Percentiles rank a stretch among this genome's conserved stretches.
These are phyloP conservation scores for Passiflora organensis DNA, from an alignment of 345 rosid species.

Conservation along the genomic window DNA sequence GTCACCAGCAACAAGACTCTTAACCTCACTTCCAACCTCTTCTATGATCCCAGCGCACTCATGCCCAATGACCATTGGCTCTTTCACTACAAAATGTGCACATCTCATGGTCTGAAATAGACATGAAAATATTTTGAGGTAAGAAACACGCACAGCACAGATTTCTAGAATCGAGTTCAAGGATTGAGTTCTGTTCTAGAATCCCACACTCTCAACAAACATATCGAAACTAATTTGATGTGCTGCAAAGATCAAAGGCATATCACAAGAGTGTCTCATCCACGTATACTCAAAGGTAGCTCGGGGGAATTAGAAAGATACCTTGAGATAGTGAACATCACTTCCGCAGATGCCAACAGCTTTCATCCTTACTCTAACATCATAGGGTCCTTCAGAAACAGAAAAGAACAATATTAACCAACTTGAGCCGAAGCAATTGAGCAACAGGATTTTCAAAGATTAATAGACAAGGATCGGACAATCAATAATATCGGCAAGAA, in stretches of 20 bases:
- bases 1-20: slow-evolving; percentile 58
- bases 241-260: too few relatives aligned
- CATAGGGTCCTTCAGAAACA: slow-evolving; percentile 50
- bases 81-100: slow-evolving; percentile 71
- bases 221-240: too few relatives aligned
- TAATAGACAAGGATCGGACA: not conserved
- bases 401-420: not conserved
- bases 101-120: slow-evolving; percentile 50
- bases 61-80: slow-evolving; percentile 98
- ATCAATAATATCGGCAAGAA: not conserved
- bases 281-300: too few relatives aligned
- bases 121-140: not conserved
- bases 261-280: too few relatives aligned
- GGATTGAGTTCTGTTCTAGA: not conserved
- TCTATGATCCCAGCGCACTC: slow-evolving; percentile 95
- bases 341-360: slow-evolving; percentile 94
- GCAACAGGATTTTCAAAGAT: not conserved
- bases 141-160: not conserved
- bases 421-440: not conserved
- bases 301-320: slow-evolving; percentile 7
- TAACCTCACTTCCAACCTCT: slow-evolving; percentile 73
- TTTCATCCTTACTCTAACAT: slow-evolving; percentile 75
- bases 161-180: not conserved
- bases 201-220: not conserved
- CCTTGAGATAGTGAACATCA: slow-evolving; percentile 95